phyloP scores from a whole-genome alignment of 495 filamentous ascomycete species.

The Penicillium silybi region DNA sequence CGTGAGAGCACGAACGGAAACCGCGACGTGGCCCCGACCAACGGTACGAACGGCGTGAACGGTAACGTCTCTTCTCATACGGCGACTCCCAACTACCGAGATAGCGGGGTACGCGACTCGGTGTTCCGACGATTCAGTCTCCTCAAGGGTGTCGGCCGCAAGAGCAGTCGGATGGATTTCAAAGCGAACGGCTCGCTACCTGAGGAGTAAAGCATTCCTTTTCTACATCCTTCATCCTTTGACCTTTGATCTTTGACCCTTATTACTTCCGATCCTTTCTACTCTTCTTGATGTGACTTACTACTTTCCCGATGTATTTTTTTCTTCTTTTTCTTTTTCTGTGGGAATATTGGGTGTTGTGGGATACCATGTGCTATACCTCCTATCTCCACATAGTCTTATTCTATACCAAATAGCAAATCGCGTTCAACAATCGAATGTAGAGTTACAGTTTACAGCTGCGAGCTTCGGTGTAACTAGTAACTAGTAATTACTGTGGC shows the following conservation, averaged over 20 bases:
- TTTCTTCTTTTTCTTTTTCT: background rate
- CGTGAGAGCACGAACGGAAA: slow-evolving; percentile 24
- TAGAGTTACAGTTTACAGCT: background rate
- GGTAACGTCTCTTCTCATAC: background rate
- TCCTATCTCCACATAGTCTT: slow-evolving; percentile 14
- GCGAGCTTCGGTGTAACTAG: too few relatives aligned
- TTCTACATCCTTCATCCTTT: slow-evolving; percentile 9
- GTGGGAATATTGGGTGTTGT: slow-evolving; percentile 13
- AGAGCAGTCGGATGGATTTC: slow-evolving; percentile 44
- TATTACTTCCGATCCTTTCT: slow-evolving; percentile 1
- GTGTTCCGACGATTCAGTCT: slow-evolving; percentile 47
- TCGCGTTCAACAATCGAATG: too few relatives aligned
- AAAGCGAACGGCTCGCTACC: slow-evolving; percentile 29
- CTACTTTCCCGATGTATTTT: slow-evolving; percentile 17
- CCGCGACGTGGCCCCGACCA: slow-evolving; percentile 9
- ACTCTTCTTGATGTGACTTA: slow-evolving; percentile 24
- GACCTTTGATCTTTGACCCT: slow-evolving; percentile 6
- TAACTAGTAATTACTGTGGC: background rate
- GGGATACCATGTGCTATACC: slow-evolving; percentile 24
- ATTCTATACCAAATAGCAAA: background rate
- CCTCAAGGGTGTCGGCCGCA: slow-evolving; percentile 43
- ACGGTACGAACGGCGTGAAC: background rate
- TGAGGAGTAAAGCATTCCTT: slow-evolving; percentile 31
- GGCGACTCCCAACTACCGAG: background rate
- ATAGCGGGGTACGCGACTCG: slow-evolving; percentile 38